Percentiles rank a stretch among this genome's conserved stretches.
phyloP scores from a whole-genome alignment of 2,329 filamentous ascomycete species.

The Lomentospora prolificans region DNA sequence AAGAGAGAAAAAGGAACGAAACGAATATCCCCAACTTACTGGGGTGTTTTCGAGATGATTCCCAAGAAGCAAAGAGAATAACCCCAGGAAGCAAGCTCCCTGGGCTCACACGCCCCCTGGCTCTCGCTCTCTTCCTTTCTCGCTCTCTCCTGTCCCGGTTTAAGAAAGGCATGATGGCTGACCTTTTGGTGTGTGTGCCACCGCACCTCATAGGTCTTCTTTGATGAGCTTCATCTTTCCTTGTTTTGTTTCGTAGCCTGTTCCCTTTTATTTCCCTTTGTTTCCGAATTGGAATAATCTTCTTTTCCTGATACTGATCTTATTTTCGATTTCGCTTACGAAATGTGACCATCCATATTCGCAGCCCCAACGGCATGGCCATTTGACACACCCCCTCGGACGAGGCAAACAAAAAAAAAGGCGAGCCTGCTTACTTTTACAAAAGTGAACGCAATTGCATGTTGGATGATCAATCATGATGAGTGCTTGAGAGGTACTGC shows the following conservation, averaged over 20 bases:
- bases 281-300: neutral
- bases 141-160: no score
- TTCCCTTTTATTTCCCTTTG: neutral
- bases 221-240: neutral
- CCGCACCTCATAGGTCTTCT: neutral
- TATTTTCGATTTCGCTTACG: neutral
- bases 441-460: no score
- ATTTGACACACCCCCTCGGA: neutral
- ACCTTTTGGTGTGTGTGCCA: neutral
- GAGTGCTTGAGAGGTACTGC: no score
- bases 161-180: no score
- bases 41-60: neutral
- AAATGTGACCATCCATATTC: neutral
- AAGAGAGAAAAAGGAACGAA: no score
- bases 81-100: neutral
- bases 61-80: neutral
- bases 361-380: neutral
- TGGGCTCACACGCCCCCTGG: neutral
- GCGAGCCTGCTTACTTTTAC: no score
- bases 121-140: neutral
- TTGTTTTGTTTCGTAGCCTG: neutral
- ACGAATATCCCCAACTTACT: neutral
- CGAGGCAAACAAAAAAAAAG: neutral
- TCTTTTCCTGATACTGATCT: neutral
- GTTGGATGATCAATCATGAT: no score